Evolutionary conservation across 2,329 filamentous ascomycete genomes (phyloP).

Genomic region (Neonectria faginata): DNA sequence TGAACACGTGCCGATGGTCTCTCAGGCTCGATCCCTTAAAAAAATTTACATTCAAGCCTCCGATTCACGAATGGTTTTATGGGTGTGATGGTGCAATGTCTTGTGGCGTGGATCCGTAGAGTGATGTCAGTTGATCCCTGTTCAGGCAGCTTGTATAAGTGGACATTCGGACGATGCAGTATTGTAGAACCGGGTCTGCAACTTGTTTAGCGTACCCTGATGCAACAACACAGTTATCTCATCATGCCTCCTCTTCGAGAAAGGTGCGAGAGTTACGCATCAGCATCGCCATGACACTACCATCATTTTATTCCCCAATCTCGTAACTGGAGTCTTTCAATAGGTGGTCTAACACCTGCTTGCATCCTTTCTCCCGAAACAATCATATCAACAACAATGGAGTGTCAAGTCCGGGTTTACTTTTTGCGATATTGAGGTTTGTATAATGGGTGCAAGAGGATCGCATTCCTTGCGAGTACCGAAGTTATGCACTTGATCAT

Average conservation of each 20-base stretch:
- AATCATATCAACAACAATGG: too few relatives aligned
- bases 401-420: not conserved
- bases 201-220: not conserved
- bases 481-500: not conserved
- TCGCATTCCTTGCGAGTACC: not conserved
- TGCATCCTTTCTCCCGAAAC: too few relatives aligned
- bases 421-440: too few relatives aligned
- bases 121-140: not conserved
- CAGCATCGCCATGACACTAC: not conserved
- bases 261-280: not conserved
- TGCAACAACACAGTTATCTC: not conserved
- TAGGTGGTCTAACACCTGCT: not conserved
- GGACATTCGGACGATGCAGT: not conserved
- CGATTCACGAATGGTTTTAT: conserved; percentile 3
- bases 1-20: conserved; percentile 40
- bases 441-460: not conserved
- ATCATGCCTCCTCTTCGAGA: not conserved
- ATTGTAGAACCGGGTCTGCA: too few relatives aligned
- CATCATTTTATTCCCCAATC: not conserved
- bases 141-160: not conserved
- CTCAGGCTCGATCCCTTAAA: conserved; percentile 26
- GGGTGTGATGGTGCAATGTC: conserved; percentile 6
- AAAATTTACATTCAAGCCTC: conserved; percentile 38
- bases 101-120: conserved; percentile 11
- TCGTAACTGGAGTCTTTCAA: not conserved